These are phyloP conservation scores for Neurospora hispaniola DNA, from an alignment of 495 filamentous ascomycete genomes.

Conservation along the genomic window DNA sequence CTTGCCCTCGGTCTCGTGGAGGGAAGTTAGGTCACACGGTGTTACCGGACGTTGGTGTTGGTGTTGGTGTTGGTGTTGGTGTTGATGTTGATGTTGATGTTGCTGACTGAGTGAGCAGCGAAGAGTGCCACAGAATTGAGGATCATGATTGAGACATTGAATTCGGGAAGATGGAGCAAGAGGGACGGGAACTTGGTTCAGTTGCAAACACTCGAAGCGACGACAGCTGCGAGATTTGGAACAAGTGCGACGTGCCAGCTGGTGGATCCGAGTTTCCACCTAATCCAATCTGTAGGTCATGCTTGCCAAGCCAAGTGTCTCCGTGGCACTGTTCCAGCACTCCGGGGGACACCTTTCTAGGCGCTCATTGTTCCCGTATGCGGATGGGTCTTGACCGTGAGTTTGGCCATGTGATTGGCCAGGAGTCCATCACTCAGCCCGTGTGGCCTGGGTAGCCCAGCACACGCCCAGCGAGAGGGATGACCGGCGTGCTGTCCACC, in stretches of 20 bases:
- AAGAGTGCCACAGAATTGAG: not conserved
- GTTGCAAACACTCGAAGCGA: too few species aligned
- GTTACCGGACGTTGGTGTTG: not conserved
- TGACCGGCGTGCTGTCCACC: not conserved
- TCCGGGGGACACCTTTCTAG: not conserved
- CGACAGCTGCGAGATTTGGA: not conserved
- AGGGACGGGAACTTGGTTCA: too few species aligned
- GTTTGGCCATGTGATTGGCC: not conserved
- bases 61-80: not conserved
- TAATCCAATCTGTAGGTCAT: not conserved
- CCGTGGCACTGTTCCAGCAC: not conserved
- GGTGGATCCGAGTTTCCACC: not conserved
- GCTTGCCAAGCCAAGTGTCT: not conserved
- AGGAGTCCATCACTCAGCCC: not conserved
- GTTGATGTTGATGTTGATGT: not conserved
- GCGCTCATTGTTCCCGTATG: not conserved
- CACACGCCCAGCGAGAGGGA: not conserved
- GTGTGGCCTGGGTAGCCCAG: not conserved
- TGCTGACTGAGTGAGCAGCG: not conserved
- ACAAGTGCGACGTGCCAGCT: not conserved
- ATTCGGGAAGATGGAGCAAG: not conserved
- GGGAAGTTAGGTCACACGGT: not conserved
- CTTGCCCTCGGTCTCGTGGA: not conserved
- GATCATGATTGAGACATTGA: not conserved
- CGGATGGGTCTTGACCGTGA: not conserved